Conservation (phyloP, 768 basidiomycete species). For the Gymnopilus junonius region DNA sequence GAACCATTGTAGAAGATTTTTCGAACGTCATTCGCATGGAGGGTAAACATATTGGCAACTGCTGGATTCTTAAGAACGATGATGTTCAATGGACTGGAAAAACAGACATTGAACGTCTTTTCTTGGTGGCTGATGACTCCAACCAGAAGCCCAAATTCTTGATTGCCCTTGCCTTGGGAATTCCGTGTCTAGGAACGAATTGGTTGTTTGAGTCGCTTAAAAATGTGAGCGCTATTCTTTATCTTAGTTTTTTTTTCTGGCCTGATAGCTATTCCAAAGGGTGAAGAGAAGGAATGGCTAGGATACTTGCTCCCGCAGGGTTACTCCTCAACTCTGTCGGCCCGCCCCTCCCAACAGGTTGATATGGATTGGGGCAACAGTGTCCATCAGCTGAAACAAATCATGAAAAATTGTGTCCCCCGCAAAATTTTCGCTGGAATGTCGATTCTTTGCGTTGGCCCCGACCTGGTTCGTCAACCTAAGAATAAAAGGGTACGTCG, state of each 20-base stretch:
- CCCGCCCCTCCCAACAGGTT: slow-evolving; percentile 49
- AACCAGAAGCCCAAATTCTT: slow-evolving; percentile 81
- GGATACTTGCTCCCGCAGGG: slow-evolving; percentile 66
- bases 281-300: slow-evolving; percentile 59
- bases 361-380: slow-evolving; percentile 53
- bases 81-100: slow-evolving; percentile 53
- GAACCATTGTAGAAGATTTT: slow-evolving; percentile 67
- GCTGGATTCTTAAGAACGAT: slow-evolving; percentile 53
- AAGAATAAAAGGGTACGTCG: slow-evolving; percentile 41
- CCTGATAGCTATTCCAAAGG: slow-evolving; percentile 26
- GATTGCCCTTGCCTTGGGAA: slow-evolving; percentile 81
- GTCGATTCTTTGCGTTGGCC: slow-evolving; percentile 63
- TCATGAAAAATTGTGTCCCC: slow-evolving; percentile 61
- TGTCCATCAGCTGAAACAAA: slow-evolving; percentile 56
- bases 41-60: slow-evolving; percentile 45
- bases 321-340: slow-evolving; percentile 41
- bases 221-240: slow-evolving; percentile 27
- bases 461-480: slow-evolving; percentile 54
- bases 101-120: slow-evolving; percentile 54
- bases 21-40: slow-evolving; percentile 57
- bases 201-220: slow-evolving; percentile 54
- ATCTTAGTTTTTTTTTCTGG: not conserved
- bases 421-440: slow-evolving; percentile 59
- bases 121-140: slow-evolving; percentile 68
- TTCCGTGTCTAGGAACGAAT: slow-evolving; percentile 72